Conservation (phyloP, 768 basidiomycete genomes). For the Termitomyces titanicus region DNA sequence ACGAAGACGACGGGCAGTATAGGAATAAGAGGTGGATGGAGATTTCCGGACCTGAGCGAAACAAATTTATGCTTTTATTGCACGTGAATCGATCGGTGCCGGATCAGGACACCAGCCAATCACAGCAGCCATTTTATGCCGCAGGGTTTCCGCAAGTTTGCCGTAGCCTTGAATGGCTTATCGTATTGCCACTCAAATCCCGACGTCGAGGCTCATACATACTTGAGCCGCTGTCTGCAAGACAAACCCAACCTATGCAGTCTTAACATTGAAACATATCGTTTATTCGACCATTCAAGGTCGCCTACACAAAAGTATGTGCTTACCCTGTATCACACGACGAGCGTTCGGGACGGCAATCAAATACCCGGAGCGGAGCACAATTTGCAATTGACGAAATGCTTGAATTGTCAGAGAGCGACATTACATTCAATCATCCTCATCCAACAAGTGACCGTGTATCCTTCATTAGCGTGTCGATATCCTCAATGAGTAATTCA, state of each 20-base stretch:
- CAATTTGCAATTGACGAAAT: too few species aligned
- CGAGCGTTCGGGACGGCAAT: background rate
- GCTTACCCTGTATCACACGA: background rate
- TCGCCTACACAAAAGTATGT: too few species aligned
- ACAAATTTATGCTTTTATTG: conserved; percentile 35
- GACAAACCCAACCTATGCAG: background rate
- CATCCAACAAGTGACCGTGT: conserved; percentile 7
- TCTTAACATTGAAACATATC: background rate
- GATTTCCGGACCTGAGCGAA: conserved; percentile 30
- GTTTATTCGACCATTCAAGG: background rate
- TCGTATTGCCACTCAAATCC: background rate
- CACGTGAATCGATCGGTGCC: conserved; percentile 35
- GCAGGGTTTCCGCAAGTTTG: conserved; percentile 5
- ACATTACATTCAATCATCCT: background rate
- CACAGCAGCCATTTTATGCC: conserved; percentile 23
- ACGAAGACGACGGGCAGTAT: conserved; percentile 26
- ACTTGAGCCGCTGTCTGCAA: background rate
- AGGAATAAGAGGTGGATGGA: conserved; percentile 24
- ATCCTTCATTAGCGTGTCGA: conserved; percentile 17
- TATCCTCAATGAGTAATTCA: conserved; percentile 13
- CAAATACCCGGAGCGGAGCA: background rate
- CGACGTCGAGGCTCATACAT: background rate
- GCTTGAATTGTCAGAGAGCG: conserved; percentile 5
- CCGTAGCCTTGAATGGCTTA: background rate
- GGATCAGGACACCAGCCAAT: conserved; percentile 27